These are phyloP conservation scores for Ascochyta clinopodiicola DNA, from an alignment of 2,329 filamentous ascomycete species.

Conservation along the genomic window DNA sequence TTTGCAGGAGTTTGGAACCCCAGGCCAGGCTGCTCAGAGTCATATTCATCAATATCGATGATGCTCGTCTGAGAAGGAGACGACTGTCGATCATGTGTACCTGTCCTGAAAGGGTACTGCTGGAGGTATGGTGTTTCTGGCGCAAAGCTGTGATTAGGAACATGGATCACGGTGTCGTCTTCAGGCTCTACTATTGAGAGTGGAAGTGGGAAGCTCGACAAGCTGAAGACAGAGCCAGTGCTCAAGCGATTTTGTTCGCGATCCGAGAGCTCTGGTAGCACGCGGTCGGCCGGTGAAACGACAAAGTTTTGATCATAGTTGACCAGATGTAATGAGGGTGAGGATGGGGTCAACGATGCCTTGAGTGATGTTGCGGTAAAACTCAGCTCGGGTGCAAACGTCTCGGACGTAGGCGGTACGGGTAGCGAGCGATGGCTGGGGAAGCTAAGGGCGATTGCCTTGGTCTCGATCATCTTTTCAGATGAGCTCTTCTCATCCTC, in stretches of 20 bases:
- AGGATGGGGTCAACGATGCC: slow-evolving; percentile 51
- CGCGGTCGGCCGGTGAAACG: slow-evolving; percentile 23
- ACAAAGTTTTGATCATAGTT: slow-evolving; percentile 37
- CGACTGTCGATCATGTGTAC: slow-evolving; percentile 18
- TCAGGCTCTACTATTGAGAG: slow-evolving; percentile 84
- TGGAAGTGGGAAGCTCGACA: slow-evolving; percentile 67
- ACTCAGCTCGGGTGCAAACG: slow-evolving; percentile 47
- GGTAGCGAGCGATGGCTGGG: slow-evolving; percentile 30
- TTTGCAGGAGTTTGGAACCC: slow-evolving; percentile 28
- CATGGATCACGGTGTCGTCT: slow-evolving; percentile 61
- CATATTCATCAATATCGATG: slow-evolving; percentile 28
- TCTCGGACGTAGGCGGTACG: slow-evolving; percentile 36
- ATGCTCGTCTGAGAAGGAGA: slow-evolving; percentile 15
- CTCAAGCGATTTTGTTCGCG: slow-evolving; percentile 33
- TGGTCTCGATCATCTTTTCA: background rate
- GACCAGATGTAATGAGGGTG: slow-evolving; percentile 48
- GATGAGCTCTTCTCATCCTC: background rate
- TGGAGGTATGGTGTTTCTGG: slow-evolving; percentile 23
- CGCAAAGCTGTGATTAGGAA: slow-evolving; percentile 11
- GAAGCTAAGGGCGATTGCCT: slow-evolving; percentile 15
- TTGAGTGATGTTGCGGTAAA: slow-evolving; percentile 42
- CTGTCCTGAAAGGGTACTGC: slow-evolving; percentile 32
- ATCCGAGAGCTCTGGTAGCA: slow-evolving; percentile 16
- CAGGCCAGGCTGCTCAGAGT: slow-evolving; percentile 28
- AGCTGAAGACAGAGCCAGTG: slow-evolving; percentile 40